Conservation (phyloP, 2,329 filamentous ascomycete species). For the Pyrenophora tritici-repentis region DNA sequence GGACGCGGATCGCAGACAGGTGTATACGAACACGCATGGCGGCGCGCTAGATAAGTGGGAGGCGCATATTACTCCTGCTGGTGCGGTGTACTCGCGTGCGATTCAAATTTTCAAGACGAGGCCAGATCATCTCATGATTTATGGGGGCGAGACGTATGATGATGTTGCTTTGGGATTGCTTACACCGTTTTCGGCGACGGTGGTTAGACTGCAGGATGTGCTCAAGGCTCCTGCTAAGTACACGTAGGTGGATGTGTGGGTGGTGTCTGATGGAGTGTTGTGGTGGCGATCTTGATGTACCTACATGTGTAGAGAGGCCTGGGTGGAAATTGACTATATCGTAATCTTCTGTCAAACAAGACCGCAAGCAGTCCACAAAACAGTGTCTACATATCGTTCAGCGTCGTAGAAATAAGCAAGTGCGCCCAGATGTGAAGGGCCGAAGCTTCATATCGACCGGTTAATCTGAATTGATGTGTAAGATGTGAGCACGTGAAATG, state of each 20-base stretch:
- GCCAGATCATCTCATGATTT: conserved; percentile 21
- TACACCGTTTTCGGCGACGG: conserved; percentile 22
- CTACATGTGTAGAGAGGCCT: not conserved
- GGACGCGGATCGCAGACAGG: conserved; percentile 22
- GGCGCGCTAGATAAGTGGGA: conserved; percentile 27
- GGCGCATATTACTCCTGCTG: conserved; percentile 25
- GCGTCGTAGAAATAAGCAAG: too few relatives aligned
- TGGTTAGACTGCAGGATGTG: conserved; percentile 11
- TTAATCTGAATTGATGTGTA: too few relatives aligned
- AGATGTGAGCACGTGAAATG: conserved; percentile 8
- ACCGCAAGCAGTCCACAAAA: too few relatives aligned
- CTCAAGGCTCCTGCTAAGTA: not conserved
- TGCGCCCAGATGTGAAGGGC: not conserved
- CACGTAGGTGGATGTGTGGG: not conserved
- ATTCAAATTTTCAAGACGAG: conserved; percentile 24
- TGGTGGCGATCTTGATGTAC: too few relatives aligned
- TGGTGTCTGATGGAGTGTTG: not conserved
- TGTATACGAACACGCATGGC: conserved; percentile 24
- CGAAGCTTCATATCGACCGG: not conserved
- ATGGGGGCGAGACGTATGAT: conserved; percentile 27
- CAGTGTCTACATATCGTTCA: too few relatives aligned
- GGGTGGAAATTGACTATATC: not conserved
- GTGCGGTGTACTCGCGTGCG: conserved; percentile 22
- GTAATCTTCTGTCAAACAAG: too few relatives aligned
- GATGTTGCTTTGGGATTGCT: conserved; percentile 10